Evolutionary conservation across 2,329 filamentous ascomycete species (phyloP).

Genomic region (Botrytis tulipae): DNA sequence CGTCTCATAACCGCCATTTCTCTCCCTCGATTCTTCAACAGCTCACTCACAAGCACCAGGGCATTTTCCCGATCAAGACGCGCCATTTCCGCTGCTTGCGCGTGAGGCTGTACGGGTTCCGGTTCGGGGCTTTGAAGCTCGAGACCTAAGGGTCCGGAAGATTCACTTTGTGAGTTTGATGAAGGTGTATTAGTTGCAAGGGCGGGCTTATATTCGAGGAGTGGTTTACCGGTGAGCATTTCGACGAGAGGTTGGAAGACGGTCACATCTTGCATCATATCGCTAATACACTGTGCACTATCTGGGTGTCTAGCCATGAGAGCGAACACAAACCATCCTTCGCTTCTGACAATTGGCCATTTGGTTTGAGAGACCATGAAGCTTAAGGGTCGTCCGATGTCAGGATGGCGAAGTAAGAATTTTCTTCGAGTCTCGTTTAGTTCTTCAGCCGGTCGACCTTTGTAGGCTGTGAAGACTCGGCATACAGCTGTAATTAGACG

Average conservation of each 20-base stretch:
- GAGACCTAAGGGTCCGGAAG: not conserved
- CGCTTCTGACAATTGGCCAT: conserved; percentile 58
- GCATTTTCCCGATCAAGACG: conserved; percentile 60
- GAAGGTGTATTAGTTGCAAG: not conserved
- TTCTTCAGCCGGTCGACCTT: conserved; percentile 34
- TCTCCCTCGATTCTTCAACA: conserved; percentile 47
- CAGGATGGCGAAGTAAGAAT: conserved; percentile 38
- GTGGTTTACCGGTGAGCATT: conserved; percentile 48
- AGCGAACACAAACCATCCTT: conserved; percentile 62
- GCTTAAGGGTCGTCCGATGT: conserved; percentile 42
- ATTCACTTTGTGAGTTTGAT: not conserved
- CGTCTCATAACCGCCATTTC: conserved; percentile 44
- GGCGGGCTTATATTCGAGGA: conserved; percentile 28
- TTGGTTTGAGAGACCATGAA: conserved; percentile 57
- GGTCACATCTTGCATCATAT: conserved; percentile 45
- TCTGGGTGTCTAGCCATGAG: conserved; percentile 54
- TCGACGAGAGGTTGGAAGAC: conserved; percentile 47
- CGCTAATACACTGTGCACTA: conserved; percentile 48
- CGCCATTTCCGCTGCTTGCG: conserved; percentile 44
- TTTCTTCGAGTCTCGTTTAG: conserved; percentile 39
- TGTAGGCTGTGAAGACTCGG: conserved; percentile 51
- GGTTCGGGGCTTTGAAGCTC: conserved; percentile 15
- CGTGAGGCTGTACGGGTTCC: conserved; percentile 28
- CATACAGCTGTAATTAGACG: conserved; percentile 54
- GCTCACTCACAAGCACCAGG: conserved; percentile 56